phyloP scores from a whole-genome alignment of 306 rosid genomes.

The Trichosanthes cucumerina region DNA sequence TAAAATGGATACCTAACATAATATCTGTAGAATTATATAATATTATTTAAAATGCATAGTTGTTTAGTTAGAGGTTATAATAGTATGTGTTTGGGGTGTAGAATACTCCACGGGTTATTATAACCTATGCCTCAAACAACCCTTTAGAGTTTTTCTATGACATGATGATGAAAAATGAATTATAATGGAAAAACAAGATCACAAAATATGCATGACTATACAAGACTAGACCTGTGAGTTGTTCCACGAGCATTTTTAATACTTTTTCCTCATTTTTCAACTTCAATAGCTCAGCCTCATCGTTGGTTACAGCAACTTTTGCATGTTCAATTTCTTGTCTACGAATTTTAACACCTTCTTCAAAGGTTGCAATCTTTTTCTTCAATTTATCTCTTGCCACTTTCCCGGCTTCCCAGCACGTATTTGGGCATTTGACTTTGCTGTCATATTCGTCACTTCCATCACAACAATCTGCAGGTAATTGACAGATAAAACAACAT shows the following conservation, averaged over 20 bases:
- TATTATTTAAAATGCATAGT: too few species aligned
- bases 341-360: constrained; percentile 61
- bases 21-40: too few species aligned
- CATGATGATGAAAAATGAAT: background rate
- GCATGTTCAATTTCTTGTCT: constrained; percentile 66
- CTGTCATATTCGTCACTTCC: constrained; percentile 88
- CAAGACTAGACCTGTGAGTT: constrained; percentile 56
- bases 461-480: constrained; percentile 83
- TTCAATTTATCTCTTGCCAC: constrained; percentile 67
- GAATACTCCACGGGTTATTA: too few species aligned
- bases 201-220: constrained; percentile 1
- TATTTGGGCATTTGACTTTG: constrained; percentile 65
- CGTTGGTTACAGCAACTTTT: constrained; percentile 41
- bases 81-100: too few species aligned
- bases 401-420: constrained; percentile 98
- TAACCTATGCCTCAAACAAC: too few species aligned
- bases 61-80: too few species aligned
- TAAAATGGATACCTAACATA: too few species aligned
- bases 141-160: background rate
- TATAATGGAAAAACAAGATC: background rate
- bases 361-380: constrained; percentile 62
- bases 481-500: constrained; percentile 12
- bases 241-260: constrained; percentile 67
- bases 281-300: constrained; percentile 54
- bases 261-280: constrained; percentile 61